Conservation (phyloP, 2,329 filamentous ascomycete genomes). For the Colletotrichum simmondsii region DNA sequence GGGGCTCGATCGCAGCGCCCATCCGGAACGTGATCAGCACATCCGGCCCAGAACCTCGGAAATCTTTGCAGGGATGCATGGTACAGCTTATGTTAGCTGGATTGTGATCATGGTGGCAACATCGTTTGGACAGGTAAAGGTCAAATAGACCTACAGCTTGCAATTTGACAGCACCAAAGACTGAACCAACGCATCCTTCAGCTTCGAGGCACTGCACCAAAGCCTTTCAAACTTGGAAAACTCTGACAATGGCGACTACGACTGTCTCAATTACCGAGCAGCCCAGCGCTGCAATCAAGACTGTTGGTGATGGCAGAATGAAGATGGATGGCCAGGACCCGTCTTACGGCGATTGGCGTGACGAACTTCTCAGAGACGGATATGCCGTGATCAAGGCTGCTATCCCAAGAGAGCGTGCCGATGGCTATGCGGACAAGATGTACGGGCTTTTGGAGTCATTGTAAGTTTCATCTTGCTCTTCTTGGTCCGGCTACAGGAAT, state of each 20-base stretch:
- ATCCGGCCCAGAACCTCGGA: background rate
- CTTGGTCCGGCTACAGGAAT: slow-evolving; percentile 38
- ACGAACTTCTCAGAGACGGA: slow-evolving; percentile 42
- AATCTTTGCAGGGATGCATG: background rate
- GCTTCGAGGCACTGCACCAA: background rate
- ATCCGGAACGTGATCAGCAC: background rate
- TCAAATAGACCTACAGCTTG: slow-evolving; percentile 1
- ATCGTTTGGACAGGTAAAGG: background rate
- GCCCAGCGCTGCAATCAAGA: slow-evolving; percentile 13
- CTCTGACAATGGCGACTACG: slow-evolving; percentile 39
- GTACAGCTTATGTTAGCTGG: background rate
- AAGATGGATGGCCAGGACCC: slow-evolving; percentile 19
- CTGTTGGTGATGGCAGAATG: slow-evolving; percentile 44
- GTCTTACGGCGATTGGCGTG: slow-evolving; percentile 44
- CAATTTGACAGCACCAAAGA: background rate
- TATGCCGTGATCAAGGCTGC: slow-evolving; percentile 34
- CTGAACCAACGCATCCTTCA: background rate
- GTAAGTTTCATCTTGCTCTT: background rate
- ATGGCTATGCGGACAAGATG: slow-evolving; percentile 44
- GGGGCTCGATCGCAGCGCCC: background rate
- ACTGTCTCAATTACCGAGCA: slow-evolving; percentile 1
- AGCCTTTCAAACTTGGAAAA: background rate
- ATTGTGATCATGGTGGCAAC: background rate
- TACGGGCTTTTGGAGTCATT: slow-evolving; percentile 38
- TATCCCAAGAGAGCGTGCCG: slow-evolving; percentile 29